These are phyloP conservation scores for Candida namnaoensis DNA, from an alignment of 805 yeast genomes.

Conservation along the genomic window DNA sequence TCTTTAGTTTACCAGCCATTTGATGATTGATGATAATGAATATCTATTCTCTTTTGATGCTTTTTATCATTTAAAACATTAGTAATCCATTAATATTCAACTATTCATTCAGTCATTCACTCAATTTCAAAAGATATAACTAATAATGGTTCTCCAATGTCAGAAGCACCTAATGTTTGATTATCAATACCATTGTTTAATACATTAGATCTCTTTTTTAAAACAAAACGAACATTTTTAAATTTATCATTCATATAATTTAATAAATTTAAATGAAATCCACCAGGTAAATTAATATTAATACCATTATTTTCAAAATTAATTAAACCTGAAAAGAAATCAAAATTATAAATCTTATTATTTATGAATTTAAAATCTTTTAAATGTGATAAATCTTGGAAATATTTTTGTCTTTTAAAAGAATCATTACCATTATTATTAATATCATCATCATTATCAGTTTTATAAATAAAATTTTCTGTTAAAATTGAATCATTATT, in stretches of 20 bases:
- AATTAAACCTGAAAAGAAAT: constrained; percentile 46
- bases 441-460: constrained; percentile 6
- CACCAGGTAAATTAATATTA: constrained; percentile 45
- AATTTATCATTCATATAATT: constrained; percentile 33
- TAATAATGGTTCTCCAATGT: constrained; percentile 11
- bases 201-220: constrained; percentile 18
- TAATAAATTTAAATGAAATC: constrained; percentile 34
- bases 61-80: too few relatives aligned
- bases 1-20: too few relatives aligned
- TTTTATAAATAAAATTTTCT: not conserved
- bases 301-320: constrained; percentile 42
- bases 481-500: constrained; percentile 13
- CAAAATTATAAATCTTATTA: constrained; percentile 32
- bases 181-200: not conserved
- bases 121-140: constrained; percentile 2
- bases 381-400: constrained; percentile 29
- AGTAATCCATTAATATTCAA: too few relatives aligned
- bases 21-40: too few relatives aligned
- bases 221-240: constrained; percentile 36
- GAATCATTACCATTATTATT: constrained; percentile 13
- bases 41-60: too few relatives aligned
- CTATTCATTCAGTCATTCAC: too few relatives aligned
- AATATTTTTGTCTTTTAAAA: constrained; percentile 33
- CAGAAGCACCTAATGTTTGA: constrained; percentile 4
- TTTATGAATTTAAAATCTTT: constrained; percentile 30